Evolutionary conservation across 345 rosid species (phyloP), one percentile per base, ranked within the genome.

Genomic region (Alliaria petiolata): DNA sequence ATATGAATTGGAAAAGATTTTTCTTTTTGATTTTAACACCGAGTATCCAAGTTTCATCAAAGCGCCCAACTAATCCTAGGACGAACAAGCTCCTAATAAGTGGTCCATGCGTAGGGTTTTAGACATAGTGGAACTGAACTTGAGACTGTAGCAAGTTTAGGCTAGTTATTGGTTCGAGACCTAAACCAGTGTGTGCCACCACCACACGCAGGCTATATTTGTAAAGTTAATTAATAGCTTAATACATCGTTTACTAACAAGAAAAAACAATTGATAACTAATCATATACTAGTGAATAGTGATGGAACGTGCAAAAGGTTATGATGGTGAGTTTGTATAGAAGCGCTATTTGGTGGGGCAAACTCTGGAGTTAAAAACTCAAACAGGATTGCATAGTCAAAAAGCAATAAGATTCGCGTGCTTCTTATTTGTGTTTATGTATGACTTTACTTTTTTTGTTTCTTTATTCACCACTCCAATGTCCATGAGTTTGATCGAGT

Each of bases 361-460:
- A 56, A 15, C 65, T 45, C 45, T 14, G 43, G 35, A 56, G 50
- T 43, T 7, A 20, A 20, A 42, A 39, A 40, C 71, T 67, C 22
- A 54, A 42, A 26, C 10, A 17, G 8, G 53, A 42, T 12, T 42
- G 43, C n/a, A 55, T 14, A 30, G 61, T 39, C 52, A 25, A 58
- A 51, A 72, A 44, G 70, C 70, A 71, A 53, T 19, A 63, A 63
- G 30, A 62, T 53, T 71, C 63, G 75, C 53, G 22, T 71, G 68
- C 75, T 71, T 61, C 67, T 61, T 50, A 40, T 61, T 19, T 61
- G 44, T 39, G 75, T 61, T 40, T 52, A 31, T 61, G 44, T 50
- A 59, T 39, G 16, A 49, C 4, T 38, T 59, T 16, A 16, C 50
- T 12, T 26, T 28, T 19, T 36, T 35, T 36, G 22, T 4, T 33